Evolutionary conservation across 2,329 filamentous ascomycete species (phyloP), one percentile per base, ranked within the genome.

Genomic region (Ceratocystis eucalypticola): DNA sequence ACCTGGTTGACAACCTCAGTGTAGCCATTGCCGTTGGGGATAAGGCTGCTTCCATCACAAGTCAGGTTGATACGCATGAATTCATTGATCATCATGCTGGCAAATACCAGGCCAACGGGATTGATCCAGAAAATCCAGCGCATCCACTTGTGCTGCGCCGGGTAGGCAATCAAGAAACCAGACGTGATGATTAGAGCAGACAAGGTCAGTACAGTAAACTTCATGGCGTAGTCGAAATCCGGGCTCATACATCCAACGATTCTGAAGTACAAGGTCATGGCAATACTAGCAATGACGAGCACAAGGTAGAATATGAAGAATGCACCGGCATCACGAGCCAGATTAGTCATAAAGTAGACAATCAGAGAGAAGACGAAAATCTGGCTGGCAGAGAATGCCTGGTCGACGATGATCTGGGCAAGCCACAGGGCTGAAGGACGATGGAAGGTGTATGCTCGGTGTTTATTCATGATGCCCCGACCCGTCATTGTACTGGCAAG

Each of bases 141-240:
- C 5, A 92, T 74, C 86, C 89, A 93, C 3, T 86, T 84, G 70
- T 91, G 87, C 71, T 89, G 83, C 1, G 79, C 83, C 62, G 87
- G 82, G 73, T 88, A 91, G 73, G 91, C 89, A 68, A 96, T 93
- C 53, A 95, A 77, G 74, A 94, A 96, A 3, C 91, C 91, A 0
- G 86, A 88, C 0, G 89, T 94, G 22, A 91, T 79, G 30, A 94
- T 84, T 71, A 92, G 90, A n/a, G 92, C 76, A 0, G 88, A 92
- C 69, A 96, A 91, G 64, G 91, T 82, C 0, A 90, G 80, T 4
- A 89, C 86, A 5, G 89, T 89, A 66, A 89, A 87, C 74, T 92
- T 92, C 74, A 92, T 89, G 2, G 91, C 91, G 55, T 88, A 88
- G 73, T 95, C 89, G 67, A 95, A 95, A 71, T 91, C 88, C 0